These are phyloP conservation scores for Diospyros lotus DNA, from an alignment of 148 eudicot genomes.

Conservation along the genomic window DNA sequence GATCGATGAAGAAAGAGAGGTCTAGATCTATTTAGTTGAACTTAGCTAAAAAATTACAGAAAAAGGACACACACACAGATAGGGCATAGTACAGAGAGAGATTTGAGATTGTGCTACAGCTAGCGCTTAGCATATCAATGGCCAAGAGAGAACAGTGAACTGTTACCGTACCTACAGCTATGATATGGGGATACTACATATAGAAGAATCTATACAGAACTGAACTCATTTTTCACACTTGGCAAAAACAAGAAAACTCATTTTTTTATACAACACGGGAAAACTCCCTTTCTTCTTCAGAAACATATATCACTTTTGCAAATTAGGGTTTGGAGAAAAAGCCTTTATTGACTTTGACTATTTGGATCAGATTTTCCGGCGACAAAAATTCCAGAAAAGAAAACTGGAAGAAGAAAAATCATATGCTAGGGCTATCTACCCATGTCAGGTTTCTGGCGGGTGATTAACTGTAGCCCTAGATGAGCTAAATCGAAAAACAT, in stretches of 20 bases:
- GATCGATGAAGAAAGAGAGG: not conserved
- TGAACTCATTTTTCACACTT: too few relatives aligned
- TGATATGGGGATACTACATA: not conserved
- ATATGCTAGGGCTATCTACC: not conserved
- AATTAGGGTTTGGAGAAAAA: not conserved
- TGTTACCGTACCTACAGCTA: not conserved
- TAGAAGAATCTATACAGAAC: too few relatives aligned
- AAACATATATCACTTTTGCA: not conserved
- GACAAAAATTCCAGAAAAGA: not conserved
- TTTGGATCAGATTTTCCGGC: conserved; percentile 4
- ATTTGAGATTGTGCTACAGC: not conserved
- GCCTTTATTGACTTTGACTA: not conserved
- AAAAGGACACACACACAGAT: not conserved
- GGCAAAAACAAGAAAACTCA: too few relatives aligned
- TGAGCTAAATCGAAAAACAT: not conserved
- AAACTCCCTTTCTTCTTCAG: too few relatives aligned
- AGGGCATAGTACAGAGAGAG: not conserved
- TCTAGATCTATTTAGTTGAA: not conserved
- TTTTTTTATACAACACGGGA: too few relatives aligned
- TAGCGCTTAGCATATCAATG: not conserved
- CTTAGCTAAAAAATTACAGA: not conserved
- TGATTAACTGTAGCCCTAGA: not conserved
- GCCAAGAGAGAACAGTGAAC: not conserved
- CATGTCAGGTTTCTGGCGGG: not conserved
- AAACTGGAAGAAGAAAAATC: too few relatives aligned